A percentile compares a stretch with the other conserved stretches of the same genome.
Evolutionary conservation across 805 yeast species (phyloP).

Genomic region (Candida broadrunensis): DNA sequence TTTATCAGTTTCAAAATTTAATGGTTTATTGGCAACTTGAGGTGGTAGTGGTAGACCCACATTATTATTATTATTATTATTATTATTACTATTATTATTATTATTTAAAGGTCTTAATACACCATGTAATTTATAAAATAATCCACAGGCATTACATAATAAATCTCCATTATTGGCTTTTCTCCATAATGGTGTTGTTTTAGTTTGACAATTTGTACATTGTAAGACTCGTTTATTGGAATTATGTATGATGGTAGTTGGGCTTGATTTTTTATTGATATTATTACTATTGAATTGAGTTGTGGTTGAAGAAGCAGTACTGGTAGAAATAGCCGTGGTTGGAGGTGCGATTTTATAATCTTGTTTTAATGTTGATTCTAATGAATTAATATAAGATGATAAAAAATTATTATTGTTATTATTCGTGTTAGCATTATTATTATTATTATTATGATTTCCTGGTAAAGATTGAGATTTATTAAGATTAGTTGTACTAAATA

Average conservation of each 20-base stretch:
- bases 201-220: constrained; percentile 43
- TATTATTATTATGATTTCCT: not conserved
- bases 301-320: not conserved
- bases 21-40: not conserved
- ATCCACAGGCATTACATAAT: constrained; percentile 45
- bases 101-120: constrained; percentile 39
- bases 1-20: constrained; percentile 11
- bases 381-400: constrained; percentile 36
- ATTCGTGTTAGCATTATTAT: not conserved
- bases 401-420: constrained; percentile 21
- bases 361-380: constrained; percentile 33
- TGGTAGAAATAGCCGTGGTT: not conserved
- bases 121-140: constrained; percentile 44
- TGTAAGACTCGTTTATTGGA: constrained; percentile 22
- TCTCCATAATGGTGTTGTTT: constrained; percentile 45
- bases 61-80: not conserved
- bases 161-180: constrained; percentile 40
- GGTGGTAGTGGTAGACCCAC: not conserved
- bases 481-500: constrained; percentile 8
- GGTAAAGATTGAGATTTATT: not conserved
- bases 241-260: not conserved
- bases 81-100: not conserved
- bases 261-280: not conserved
- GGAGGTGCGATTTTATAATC: constrained; percentile 14
- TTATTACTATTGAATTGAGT: not conserved